Evolutionary conservation across 2,329 filamentous ascomycete genomes (phyloP), one percentile per base, ranked within the genome.

Genomic region (Ophiobolus disseminans): DNA sequence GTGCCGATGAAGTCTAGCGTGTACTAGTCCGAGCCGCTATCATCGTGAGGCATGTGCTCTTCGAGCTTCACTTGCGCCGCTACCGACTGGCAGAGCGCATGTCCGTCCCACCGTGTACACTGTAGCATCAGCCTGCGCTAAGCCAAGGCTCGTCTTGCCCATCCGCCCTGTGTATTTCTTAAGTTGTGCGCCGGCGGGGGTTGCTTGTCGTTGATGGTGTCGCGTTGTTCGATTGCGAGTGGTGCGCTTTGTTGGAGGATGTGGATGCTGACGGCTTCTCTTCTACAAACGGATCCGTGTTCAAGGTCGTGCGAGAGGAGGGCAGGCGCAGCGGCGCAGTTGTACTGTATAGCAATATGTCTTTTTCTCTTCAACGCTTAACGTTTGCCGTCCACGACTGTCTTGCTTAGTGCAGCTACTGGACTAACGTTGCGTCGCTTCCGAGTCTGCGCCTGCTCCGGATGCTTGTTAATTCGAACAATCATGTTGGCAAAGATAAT

Each of bases 151-250:
- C 30, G 30, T 42, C 26, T 10, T 31, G 30, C 40, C 40, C 40
- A 35, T 26, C 40, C 40, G 23, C 30, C 16, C 40, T 34, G 40
- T 32, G 40, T 36, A 44, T 23, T 36, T 44, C 30, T 36, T 44
- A 44, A 44, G 40, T 36, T 44, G 40, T 44, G 40, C 40, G 40
- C 40, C 40, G 30, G 40, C 40, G 40, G 40, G 31, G 34, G 40
- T 44, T 23, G 40, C 40, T 35, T 44, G 28, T 44, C 30, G 30
- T 21, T 36, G 20, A 31, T 20, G 30, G 19, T 44, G 40, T 26
- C 40, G 40, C 40, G 40, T 31, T 44, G 21, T 35, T 44, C 30
- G 40, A 32, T 36, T 44, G 40, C 31, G 40, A 44, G 28, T 31
- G 31, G 20, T 23, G 30, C 21, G 30, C 21, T 16, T 44, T 14